Base-by-base conservation (phyloP, 768 basidiomycete species). In the Cystobasidium onofrii region DNA sequence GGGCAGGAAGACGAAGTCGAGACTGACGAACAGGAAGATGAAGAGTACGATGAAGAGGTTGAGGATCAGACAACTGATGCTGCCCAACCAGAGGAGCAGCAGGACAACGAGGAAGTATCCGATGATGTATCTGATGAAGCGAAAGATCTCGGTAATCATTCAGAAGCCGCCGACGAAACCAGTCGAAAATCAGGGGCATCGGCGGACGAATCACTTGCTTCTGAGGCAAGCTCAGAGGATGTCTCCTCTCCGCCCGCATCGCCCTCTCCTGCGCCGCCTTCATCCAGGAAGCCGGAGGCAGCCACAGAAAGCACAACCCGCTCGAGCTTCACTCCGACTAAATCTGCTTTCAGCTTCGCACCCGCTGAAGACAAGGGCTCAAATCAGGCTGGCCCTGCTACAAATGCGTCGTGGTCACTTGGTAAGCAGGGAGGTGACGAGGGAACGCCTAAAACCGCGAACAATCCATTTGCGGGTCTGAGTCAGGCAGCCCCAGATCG, bases 301-400 rank as follows among this genome's bases (percentile, higher is more conserved):
- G 15, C 41, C 9, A 18, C 18, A 17, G 46, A 50, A 50, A 20
- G 4, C n/a, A 20, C 9, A 12, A 4, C 46, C 9, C 46, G 46
- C 3, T 50, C 46, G n/a, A 50, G 46, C 46, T 50, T 50, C 46
- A 50, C 46, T 31, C 31, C 63, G 9, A 6, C 63, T 20, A 64
- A 39, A 25, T 43, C 63, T 6, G 63, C 43, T 7, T 43, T 64
- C 34, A 64, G 43, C 63, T 64, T 64, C 34, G 63, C 63, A 27
- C 34, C 63, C 15, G 34, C 63, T 20, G 6, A 7, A 4, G 20
- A n/a, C 20, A 50, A n/a, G 12, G 46, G 20, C 4, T 50, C 46
- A 3, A 20, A n/a, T 20, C 3, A 50, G 46, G 15, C 46, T 7
- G 46, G 15, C 20, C 12, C 9, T 7, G 3, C 46, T 3, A 3